These are phyloP conservation scores for Daldinia loculata DNA, from an alignment of 495 filamentous ascomycete genomes.

Conservation along the genomic window DNA sequence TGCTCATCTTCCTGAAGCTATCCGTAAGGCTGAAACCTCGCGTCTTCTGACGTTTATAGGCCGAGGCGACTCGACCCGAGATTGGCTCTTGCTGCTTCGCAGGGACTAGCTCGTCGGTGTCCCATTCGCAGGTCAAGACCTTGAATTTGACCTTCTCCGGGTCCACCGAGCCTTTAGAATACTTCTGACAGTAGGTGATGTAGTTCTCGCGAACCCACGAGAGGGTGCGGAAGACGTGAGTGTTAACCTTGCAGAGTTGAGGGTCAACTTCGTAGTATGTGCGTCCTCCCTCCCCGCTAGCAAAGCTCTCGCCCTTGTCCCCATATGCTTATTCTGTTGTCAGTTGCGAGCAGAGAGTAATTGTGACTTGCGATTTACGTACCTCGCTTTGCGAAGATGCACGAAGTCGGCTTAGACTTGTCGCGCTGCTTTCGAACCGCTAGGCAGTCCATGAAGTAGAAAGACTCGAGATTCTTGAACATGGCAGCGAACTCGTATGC, in stretches of 20 bases:
- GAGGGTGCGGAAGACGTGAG: slow-evolving; percentile 37
- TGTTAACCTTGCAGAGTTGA: slow-evolving; percentile 39
- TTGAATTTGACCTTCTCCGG: slow-evolving; percentile 45
- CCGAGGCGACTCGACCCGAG: neutral
- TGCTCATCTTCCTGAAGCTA: slow-evolving; percentile 8
- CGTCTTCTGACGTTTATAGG: slow-evolving; percentile 17
- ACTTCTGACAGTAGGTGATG: slow-evolving; percentile 37
- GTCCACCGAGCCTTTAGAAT: slow-evolving; percentile 24
- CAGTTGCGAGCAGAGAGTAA: neutral
- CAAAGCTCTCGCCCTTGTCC: slow-evolving; percentile 27
- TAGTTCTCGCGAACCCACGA: slow-evolving; percentile 45
- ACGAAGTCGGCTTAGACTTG: slow-evolving; percentile 14
- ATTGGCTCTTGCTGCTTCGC: slow-evolving; percentile 22
- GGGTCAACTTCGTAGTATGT: slow-evolving; percentile 45
- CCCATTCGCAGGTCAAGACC: slow-evolving; percentile 46
- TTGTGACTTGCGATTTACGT: slow-evolving; percentile 6
- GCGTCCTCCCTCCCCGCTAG: slow-evolving; percentile 35
- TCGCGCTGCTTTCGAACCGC: slow-evolving; percentile 39
- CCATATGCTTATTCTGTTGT: slow-evolving; percentile 15
- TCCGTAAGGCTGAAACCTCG: slow-evolving; percentile 11
- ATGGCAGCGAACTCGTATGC: slow-evolving; percentile 46
- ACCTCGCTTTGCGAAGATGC: slow-evolving; percentile 28
- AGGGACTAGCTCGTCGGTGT: slow-evolving; percentile 26
- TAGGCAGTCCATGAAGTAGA: slow-evolving; percentile 48
- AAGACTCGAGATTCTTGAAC: slow-evolving; percentile 47